Evolutionary conservation across 257 asterid species (phyloP), one percentile per base, ranked within the genome.

Genomic region (Pogostemon cablin): DNA sequence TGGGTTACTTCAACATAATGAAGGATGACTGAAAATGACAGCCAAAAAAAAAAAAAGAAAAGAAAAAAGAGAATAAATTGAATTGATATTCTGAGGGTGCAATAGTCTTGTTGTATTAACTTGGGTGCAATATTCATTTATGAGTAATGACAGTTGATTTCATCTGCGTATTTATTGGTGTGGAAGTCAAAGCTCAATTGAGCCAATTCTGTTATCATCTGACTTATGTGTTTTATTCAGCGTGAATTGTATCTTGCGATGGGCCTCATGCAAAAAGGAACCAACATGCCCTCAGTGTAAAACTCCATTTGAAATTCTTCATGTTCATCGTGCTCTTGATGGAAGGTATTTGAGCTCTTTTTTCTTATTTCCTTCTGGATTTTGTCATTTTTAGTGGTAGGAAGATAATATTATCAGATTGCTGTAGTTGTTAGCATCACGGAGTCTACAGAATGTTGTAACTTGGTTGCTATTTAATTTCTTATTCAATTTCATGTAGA

Each of bases 201-300:
- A 48, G 43, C 9, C 12, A 55, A 40, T n/a, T 6, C 47, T 32
- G 55, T 70, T 64, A 39, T 62, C 75, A 47, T 74, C 47, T 10
- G 70, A 34, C 35, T 68, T n/a, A 1, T 17, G 6, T 72, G 58
- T 71, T 72, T 74, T 81, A 32, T 79, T 65, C 86, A 93, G 96
- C 40, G 95, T 91, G 82, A 87, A 77, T 25, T 93, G 97, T 84
- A 93, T 91, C 78, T 83, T 93, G 72, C 86, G 89, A 6, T 93
- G 98, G 97, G 96, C 96, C 56, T 77, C 97, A 7, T 86, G 81
- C 92, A 91, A 93, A 75, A 85, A 80, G 53, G 87, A 91, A 60
- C 86, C 92, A 9, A 85, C 89, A 9, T 91, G 97, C 73, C 98
- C 98, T 17, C 97, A 91, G 80, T 93, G 98, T 74, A 93, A 91